Evolutionary conservation across 805 yeast genomes (phyloP).

Genomic region (Martiniozyma abietophila): DNA sequence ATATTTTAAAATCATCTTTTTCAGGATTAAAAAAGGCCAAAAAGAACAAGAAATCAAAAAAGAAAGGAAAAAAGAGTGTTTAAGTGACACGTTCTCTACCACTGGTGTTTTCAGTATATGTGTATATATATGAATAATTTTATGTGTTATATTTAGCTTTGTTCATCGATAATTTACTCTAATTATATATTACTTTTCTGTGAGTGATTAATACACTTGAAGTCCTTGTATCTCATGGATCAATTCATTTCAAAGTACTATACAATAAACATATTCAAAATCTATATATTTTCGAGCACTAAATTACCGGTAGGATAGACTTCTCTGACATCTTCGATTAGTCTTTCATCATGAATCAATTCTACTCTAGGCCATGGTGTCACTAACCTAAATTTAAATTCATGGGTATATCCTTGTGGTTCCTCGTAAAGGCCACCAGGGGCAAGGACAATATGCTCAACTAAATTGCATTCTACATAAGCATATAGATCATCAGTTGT

Average conservation of each 20-base stretch:
- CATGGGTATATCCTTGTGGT: constrained; percentile 32
- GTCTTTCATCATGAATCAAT: constrained; percentile 23
- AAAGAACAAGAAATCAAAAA: constrained; percentile 61
- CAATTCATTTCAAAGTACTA: too few species aligned
- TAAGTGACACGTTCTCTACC: constrained; percentile 3
- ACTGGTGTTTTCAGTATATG: neutral
- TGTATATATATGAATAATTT: neutral
- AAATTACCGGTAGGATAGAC: constrained; percentile 61
- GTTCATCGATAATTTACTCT: too few species aligned
- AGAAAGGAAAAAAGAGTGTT: constrained; percentile 20
- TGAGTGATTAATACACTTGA: too few species aligned
- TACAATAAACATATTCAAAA: neutral
- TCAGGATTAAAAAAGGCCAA: constrained; percentile 75
- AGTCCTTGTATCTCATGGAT: too few species aligned
- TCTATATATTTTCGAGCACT: constrained; percentile 23
- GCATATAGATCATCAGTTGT: constrained; percentile 61
- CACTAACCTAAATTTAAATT: constrained; percentile 39
- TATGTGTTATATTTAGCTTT: too few species aligned
- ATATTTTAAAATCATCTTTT: constrained; percentile 60
- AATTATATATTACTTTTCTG: too few species aligned
- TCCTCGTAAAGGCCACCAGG: constrained; percentile 15
- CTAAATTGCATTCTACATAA: constrained; percentile 45
- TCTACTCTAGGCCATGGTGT: constrained; percentile 46
- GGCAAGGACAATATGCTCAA: constrained; percentile 24
- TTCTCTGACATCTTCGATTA: constrained; percentile 33